Base-by-base conservation (phyloP, 2,329 filamentous ascomycete species). In the Sarocladium oryzae region DNA sequence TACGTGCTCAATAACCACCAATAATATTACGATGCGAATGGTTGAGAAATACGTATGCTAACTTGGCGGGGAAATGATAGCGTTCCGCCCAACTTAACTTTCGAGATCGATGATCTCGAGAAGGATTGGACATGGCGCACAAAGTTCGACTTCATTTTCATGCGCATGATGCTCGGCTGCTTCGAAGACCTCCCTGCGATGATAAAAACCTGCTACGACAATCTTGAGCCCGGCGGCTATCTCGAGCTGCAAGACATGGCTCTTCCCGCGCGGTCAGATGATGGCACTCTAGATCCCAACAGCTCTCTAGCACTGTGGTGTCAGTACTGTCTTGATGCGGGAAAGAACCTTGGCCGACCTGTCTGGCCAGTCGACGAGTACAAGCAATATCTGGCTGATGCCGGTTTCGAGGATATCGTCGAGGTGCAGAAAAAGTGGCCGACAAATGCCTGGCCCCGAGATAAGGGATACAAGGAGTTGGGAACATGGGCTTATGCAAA, bases 381-480 rank as follows among this genome's bases (percentile, higher is more conserved):
- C 53, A 63, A 60, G 37, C 40, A 56, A 4, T 63, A 69, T 36
- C 62, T 81, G 49, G 58, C 61, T 9, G 70, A 74, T 13, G 72
- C 71, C 0, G 79, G 79, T 0, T 82, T 82, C 53, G 63, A 67
- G 38, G 67, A 79, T 53, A 67, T 82, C 0, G 59, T 63, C 0
- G 71, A 78, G 56, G 63, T 66, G 2, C 61, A 72, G 7, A 73
- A 67, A 57, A 74, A 72, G 58, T 71, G 76, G 62, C 76, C 76
- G 0, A 66, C 69, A 46, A 75, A 73, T 54, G 62, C 67, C 4
- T 80, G 77, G 76, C 71, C 76, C 0, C 73, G 69, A 51, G 72
- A 76, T 10, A 66, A 63, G 15, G 71, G 71, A 28, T 66, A 73
- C 41, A 81, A 79, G 58, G 71, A 78, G 43, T 59, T 78, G 2